Percentiles rank a stretch among this genome's conserved stretches.
These are phyloP conservation scores for Astrothelium macrocarpum DNA, from an alignment of 495 filamentous ascomycete genomes.

Conservation along the genomic window DNA sequence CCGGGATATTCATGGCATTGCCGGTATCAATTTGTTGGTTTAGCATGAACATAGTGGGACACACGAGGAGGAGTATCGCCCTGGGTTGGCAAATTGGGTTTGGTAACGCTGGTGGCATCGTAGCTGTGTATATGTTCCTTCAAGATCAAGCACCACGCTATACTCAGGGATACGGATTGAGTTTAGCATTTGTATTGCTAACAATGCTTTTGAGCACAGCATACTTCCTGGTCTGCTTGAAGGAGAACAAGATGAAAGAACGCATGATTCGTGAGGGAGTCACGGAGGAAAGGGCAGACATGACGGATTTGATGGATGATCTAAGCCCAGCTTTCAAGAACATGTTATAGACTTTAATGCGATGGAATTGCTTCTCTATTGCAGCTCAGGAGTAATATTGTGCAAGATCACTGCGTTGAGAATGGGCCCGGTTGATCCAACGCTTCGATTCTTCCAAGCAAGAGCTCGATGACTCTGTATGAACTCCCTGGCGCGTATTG, in stretches of 20 bases:
- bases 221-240: slow-evolving; percentile 35
- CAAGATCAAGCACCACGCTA: slow-evolving; percentile 31
- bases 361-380: no score
- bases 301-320: not conserved
- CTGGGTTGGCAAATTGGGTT: slow-evolving; percentile 28
- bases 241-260: slow-evolving; percentile 31
- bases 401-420: not conserved
- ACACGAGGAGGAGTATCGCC: slow-evolving; percentile 2
- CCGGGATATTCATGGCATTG: slow-evolving; percentile 31
- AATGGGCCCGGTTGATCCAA: slow-evolving; percentile 4
- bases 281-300: not conserved
- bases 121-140: slow-evolving; percentile 33
- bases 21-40: slow-evolving; percentile 33
- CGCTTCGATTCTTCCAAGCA: slow-evolving; percentile 22
- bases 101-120: slow-evolving; percentile 36
- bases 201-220: slow-evolving; percentile 34
- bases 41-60: slow-evolving; percentile 24
- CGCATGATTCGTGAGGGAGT: not conserved
- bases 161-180: slow-evolving; percentile 29
- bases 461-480: slow-evolving; percentile 25
- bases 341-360: not conserved
- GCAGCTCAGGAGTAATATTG: not conserved
- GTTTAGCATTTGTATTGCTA: slow-evolving; percentile 41
- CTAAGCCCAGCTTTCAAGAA: not conserved
- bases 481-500: slow-evolving; percentile 53